A percentile compares a stretch with the other conserved stretches of the same genome.
Evolutionary conservation across 2,329 filamentous ascomycete species (phyloP).

Genomic region (Alternaria infectoria): DNA sequence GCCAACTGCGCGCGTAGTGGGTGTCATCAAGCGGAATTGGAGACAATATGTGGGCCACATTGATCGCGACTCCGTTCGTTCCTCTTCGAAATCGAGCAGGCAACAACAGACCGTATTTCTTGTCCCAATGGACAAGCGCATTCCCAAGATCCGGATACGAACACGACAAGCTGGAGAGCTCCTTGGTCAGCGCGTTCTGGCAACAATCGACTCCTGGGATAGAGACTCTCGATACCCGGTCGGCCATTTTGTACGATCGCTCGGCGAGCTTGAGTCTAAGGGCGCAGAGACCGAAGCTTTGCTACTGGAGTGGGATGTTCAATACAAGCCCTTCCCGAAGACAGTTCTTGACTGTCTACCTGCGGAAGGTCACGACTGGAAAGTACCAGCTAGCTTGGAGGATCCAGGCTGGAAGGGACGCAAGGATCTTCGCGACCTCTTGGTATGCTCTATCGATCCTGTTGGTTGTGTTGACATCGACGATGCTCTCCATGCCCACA

Average conservation of each 20-base stretch:
- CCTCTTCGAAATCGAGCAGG: conserved; percentile 74
- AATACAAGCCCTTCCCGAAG: conserved; percentile 96
- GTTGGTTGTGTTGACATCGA: conserved; percentile 97
- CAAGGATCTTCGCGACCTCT: conserved; percentile 80
- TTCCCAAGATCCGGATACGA: conserved; percentile 92
- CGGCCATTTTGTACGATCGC: conserved; percentile 89
- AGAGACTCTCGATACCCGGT: conserved; percentile 89
- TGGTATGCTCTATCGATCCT: conserved; percentile 97
- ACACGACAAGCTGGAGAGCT: conserved; percentile 90
- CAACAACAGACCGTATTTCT: conserved; percentile 93
- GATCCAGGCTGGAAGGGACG: conserved; percentile 88
- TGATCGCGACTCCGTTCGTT: conserved; percentile 81
- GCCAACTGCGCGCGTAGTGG: conserved; percentile 90
- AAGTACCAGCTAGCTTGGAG: conserved; percentile 77
- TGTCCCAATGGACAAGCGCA: conserved; percentile 96
- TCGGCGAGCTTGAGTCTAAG: conserved; percentile 94
- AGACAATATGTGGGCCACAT: conserved; percentile 96
- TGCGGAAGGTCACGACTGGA: conserved; percentile 91
- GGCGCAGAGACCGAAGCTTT: conserved; percentile 97
- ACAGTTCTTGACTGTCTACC: conserved; percentile 93
- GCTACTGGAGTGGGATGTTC: conserved; percentile 93
- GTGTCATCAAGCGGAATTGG: conserved; percentile 95
- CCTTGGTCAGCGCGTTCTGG: conserved; percentile 86
- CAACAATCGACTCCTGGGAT: conserved; percentile 95
- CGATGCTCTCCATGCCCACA: conserved; percentile 87